phyloP scores from a whole-genome alignment of 441 rosid species.

The Populus hybrid region DNA sequence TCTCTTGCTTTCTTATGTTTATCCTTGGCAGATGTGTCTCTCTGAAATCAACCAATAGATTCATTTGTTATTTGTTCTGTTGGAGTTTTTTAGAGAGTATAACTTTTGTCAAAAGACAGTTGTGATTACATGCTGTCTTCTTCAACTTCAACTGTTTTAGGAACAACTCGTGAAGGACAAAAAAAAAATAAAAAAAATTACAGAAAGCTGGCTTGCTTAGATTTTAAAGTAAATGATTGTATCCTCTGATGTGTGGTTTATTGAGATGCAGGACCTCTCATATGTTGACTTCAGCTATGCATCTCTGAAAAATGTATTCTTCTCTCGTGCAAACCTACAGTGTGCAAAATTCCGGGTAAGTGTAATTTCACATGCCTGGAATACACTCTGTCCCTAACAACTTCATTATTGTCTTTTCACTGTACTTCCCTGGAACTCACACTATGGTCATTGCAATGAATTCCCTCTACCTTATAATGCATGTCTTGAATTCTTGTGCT shows the following conservation, averaged over 20 bases:
- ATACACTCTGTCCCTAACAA: neutral
- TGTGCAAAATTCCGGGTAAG: slow-evolving; percentile 83
- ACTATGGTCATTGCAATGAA: neutral
- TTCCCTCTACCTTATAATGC: neutral
- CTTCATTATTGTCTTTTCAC: neutral
- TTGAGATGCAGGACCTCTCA: slow-evolving; percentile 72
- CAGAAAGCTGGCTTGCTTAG: neutral
- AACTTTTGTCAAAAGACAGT: neutral
- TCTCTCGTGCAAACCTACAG: slow-evolving; percentile 91
- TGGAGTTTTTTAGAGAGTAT: neutral
- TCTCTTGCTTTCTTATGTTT: neutral
- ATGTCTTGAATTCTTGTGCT: neutral
- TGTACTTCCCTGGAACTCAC: neutral
- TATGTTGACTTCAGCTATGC: slow-evolving; percentile 89
- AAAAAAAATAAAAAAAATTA: neutral
- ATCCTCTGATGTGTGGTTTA: slow-evolving; percentile 12
- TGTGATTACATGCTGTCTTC: neutral
- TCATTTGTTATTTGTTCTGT: slow-evolving; percentile 1
- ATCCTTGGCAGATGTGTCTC: neutral
- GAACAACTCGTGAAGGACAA: slow-evolving; percentile 1
- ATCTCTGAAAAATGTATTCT: slow-evolving; percentile 77
- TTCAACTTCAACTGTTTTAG: neutral
- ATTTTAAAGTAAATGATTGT: neutral
- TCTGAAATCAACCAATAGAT: neutral
- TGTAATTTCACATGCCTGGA: neutral